These are phyloP conservation scores for Garcia nutans DNA, from an alignment of 345 rosid species.

Conservation along the genomic window DNA sequence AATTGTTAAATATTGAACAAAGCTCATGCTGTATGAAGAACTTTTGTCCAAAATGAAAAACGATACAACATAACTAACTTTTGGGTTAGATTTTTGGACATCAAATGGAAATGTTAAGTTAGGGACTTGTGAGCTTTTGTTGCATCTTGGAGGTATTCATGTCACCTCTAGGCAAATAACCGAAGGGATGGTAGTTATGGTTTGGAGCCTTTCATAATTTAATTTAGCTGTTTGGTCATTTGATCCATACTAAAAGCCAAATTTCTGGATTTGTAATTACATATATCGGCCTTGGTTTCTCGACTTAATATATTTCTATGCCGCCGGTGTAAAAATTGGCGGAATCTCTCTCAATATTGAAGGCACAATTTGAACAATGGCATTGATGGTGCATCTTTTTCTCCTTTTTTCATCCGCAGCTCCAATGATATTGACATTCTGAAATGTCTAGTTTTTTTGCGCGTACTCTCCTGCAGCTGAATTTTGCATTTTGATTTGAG, in stretches of 20 bases:
- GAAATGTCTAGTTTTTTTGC: no score
- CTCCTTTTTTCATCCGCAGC: not conserved
- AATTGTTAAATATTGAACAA: no score
- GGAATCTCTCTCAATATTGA: not conserved
- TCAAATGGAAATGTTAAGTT: not conserved
- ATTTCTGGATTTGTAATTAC: not conserved
- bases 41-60: no score
- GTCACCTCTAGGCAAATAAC: no score
- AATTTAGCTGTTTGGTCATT: not conserved
- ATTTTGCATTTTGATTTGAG: no score
- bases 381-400: not conserved
- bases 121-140: not conserved
- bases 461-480: no score
- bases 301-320: not conserved
- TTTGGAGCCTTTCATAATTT: not conserved
- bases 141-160: not conserved
- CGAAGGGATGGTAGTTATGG: not conserved
- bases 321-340: not conserved
- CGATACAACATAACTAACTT: not conserved
- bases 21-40: not conserved
- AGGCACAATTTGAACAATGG: not conserved
- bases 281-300: not conserved
- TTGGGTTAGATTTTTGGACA: not conserved
- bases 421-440: not conserved
- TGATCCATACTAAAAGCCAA: not conserved